A percentile compares a stretch with the other conserved stretches of the same genome.
Conservation (phyloP, 2,329 filamentous ascomycete species). For the Calonectria pseudoreteaudii region DNA sequence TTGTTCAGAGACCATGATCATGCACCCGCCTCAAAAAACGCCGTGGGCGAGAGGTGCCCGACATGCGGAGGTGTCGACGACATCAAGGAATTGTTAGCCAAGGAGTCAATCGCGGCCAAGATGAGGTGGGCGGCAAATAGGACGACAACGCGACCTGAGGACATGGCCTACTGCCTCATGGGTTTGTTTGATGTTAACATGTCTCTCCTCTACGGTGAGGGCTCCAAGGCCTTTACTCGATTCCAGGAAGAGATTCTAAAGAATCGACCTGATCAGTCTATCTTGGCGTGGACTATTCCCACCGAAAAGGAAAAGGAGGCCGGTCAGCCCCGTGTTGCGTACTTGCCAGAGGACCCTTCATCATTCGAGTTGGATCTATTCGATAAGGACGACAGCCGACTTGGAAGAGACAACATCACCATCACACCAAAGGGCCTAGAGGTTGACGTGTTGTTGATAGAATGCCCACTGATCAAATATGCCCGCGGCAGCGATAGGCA, state of each 20-base stretch:
- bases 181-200: slow-evolving; percentile 23
- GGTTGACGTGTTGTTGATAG: background rate
- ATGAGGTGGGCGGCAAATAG: slow-evolving; percentile 14
- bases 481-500: background rate
- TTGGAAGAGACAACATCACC: background rate
- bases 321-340: background rate
- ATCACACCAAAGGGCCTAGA: background rate
- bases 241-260: slow-evolving; percentile 16
- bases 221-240: slow-evolving; percentile 7
- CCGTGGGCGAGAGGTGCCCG: background rate
- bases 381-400: background rate
- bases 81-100: background rate
- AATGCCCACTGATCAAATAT: background rate
- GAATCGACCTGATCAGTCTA: background rate
- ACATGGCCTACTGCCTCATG: slow-evolving; percentile 18
- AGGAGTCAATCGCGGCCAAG: background rate
- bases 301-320: background rate
- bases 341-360: background rate
- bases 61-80: background rate
- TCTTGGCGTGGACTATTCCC: background rate
- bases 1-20: background rate
- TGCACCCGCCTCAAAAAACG: background rate
- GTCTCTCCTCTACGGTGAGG: slow-evolving; percentile 22
- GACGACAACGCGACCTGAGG: slow-evolving; percentile 10
- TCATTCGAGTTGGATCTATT: background rate